phyloP scores from a whole-genome alignment of 768 basidiomycete genomes.

The Cystobasidium ongulense region DNA sequence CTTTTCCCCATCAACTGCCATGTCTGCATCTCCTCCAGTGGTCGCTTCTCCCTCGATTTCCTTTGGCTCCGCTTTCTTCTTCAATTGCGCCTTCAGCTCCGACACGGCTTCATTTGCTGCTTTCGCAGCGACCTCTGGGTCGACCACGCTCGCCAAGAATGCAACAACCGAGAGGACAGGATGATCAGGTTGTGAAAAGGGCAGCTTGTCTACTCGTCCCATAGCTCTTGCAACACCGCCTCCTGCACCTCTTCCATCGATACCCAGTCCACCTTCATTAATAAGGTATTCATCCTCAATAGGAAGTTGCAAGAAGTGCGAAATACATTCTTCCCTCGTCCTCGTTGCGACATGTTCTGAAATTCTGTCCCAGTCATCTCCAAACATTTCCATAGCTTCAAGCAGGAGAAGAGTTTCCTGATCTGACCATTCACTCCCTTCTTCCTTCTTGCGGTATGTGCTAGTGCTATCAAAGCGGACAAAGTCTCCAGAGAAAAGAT shows the following conservation, averaged over 20 bases:
- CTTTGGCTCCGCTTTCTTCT: slow-evolving; percentile 35
- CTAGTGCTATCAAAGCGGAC: slow-evolving; percentile 51
- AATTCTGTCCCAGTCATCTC: slow-evolving; percentile 89
- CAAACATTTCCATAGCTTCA: slow-evolving; percentile 97
- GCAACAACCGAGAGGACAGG: slow-evolving; percentile 98
- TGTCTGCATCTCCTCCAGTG: not conserved
- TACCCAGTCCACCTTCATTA: slow-evolving; percentile 62
- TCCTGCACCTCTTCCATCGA: not conserved
- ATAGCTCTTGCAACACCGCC: not conserved
- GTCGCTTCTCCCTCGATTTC: slow-evolving; percentile 23
- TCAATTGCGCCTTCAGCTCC: slow-evolving; percentile 31
- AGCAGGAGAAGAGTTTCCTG: slow-evolving; percentile 78
- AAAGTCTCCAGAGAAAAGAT: slow-evolving; percentile 95
- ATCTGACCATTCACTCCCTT: slow-evolving; percentile 70
- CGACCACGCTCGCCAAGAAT: slow-evolving; percentile 76
- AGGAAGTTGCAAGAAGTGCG: slow-evolving; percentile 87
- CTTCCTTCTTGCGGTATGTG: slow-evolving; percentile 40
- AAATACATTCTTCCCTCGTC: slow-evolving; percentile 86
- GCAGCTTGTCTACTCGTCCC: slow-evolving; percentile 50
- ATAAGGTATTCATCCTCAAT: slow-evolving; percentile 90
- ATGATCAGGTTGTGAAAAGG: slow-evolving; percentile 91
- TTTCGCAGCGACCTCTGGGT: slow-evolving; percentile 80
- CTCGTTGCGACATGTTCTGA: slow-evolving; percentile 81
- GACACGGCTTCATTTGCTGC: slow-evolving; percentile 63
- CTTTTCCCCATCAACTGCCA: slow-evolving; percentile 32